Evolutionary conservation across 2,329 filamentous ascomycete genomes (phyloP), one percentile per base, ranked within the genome.

Genomic region (Coniochaeta sp.): DNA sequence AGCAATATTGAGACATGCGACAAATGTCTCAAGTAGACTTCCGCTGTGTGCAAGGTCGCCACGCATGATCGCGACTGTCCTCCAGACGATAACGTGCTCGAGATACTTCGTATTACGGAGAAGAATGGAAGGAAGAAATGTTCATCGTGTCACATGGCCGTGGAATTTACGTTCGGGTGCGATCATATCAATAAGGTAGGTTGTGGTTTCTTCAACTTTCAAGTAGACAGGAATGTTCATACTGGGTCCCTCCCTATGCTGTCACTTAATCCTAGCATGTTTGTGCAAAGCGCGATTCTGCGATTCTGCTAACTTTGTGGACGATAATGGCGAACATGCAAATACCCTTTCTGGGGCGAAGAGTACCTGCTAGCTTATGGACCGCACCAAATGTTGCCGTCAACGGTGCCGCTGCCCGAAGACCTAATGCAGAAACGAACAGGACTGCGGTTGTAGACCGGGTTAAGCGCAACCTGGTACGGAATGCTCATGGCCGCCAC

Each of bases 131-230:
- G 83, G 83, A 77, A 81, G 66, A 71, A 76, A 1, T 87, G 84
- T 61, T 67, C 66, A 4, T 60, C 63, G 0, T 87, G 84, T 63
- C 64, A 63, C 1, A 61, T 71, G 0, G 36, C 86, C 14, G 74
- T 87, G 0, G 81, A 85, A 68, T 69, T 83, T 0, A 33, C 66
- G 0, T n/a, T 38, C 0, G 83, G 84, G 1, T 86, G 84, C 62
- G 73, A 81, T 58, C 83, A 86, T 58, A 86, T 86, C 3, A 81
- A 83, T 86, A 64, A 67, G 79, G 3, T 36, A n/a, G n/a, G n/a
- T n/a, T n/a, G n/a, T n/a, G n/a, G n/a, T 33, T 33, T 33, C 31
- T 33, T 33, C 31, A 33, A n/a, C n/a, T n/a, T n/a, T n/a, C n/a
- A n/a, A n/a, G n/a, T n/a, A n/a, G n/a, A n/a, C n/a, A n/a, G n/a